Percentiles rank a stretch among this genome's conserved stretches.
phyloP scores from a whole-genome alignment of 2,329 filamentous ascomycete species.

The Aspergillus fumigatiaffinis region DNA sequence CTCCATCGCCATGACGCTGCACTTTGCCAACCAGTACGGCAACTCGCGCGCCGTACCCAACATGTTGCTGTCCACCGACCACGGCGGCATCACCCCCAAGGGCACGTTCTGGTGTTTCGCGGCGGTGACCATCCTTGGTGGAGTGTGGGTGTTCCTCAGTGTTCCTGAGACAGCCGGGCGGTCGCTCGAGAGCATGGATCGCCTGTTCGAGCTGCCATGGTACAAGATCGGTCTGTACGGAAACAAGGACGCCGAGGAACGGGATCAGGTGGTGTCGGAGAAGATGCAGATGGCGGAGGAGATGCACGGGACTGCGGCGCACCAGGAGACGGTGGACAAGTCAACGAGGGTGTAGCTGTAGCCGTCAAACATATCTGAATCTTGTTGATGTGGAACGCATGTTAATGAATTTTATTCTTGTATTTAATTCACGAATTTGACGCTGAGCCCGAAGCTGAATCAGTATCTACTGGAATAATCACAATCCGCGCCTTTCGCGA shows the following conservation, averaged over 20 bases:
- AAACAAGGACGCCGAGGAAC: conserved; percentile 27
- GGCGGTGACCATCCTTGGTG: conserved; percentile 63
- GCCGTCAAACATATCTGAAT: not conserved
- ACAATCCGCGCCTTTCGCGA: conserved; percentile 24
- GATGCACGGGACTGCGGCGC: conserved; percentile 10
- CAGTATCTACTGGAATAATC: conserved; percentile 20
- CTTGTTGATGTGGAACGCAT: too few relatives aligned
- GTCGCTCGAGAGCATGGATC: conserved; percentile 59
- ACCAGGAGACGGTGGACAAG: conserved; percentile 16
- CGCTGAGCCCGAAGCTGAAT: too few relatives aligned
- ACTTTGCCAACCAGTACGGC: conserved; percentile 76
- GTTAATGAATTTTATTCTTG: too few relatives aligned
- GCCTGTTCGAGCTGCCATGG: conserved; percentile 69
- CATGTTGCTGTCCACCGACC: conserved; percentile 56
- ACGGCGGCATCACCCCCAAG: conserved; percentile 47
- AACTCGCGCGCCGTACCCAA: conserved; percentile 70
- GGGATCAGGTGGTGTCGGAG: conserved; percentile 20
- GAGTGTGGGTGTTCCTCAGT: conserved; percentile 67
- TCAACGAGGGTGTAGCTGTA: not conserved
- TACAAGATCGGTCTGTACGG: conserved; percentile 61
- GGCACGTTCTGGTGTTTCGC: conserved; percentile 78
- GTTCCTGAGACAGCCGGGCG: conserved; percentile 68
- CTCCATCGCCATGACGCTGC: conserved; percentile 70
- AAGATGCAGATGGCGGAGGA: conserved; percentile 21
- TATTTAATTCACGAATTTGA: not conserved